These are phyloP conservation scores for Aspergillus flavus DNA, from an alignment of 2,329 filamentous ascomycete species.

Conservation along the genomic window DNA sequence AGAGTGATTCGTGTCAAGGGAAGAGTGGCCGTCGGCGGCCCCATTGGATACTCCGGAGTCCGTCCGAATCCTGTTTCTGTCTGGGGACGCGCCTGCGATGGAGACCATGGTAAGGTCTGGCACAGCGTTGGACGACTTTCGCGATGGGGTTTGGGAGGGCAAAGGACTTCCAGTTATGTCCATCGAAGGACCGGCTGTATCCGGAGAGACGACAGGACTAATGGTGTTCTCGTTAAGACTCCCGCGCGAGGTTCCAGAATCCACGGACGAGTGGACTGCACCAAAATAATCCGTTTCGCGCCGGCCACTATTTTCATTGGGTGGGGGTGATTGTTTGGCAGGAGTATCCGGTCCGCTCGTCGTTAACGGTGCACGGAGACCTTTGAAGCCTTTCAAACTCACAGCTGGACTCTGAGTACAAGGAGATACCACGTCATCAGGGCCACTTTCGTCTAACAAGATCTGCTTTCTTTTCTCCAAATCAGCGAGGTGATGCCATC, in stretches of 20 bases:
- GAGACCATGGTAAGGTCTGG: slow-evolving; percentile 31
- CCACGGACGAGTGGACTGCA: slow-evolving; percentile 22
- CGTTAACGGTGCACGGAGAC: slow-evolving; percentile 14
- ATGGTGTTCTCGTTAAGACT: slow-evolving; percentile 38
- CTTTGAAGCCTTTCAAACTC: slow-evolving; percentile 14
- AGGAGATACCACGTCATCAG: slow-evolving; percentile 33
- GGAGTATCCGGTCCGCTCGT: slow-evolving; percentile 11
- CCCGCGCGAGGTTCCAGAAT: slow-evolving; percentile 13
- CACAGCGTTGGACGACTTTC: slow-evolving; percentile 36
- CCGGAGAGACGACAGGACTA: slow-evolving; percentile 37
- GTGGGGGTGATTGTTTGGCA: slow-evolving; percentile 15
- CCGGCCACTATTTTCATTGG: slow-evolving; percentile 6
- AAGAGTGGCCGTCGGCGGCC: slow-evolving; percentile 9
- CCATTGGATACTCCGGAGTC: slow-evolving; percentile 12
- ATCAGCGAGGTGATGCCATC: slow-evolving; percentile 59
- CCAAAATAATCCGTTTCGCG: slow-evolving; percentile 20
- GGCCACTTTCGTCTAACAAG: slow-evolving; percentile 23
- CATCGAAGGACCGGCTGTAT: slow-evolving; percentile 38
- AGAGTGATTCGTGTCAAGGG: slow-evolving; percentile 16
- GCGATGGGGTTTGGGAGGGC: slow-evolving; percentile 25
- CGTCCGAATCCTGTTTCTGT: slow-evolving; percentile 16
- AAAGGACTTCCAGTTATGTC: slow-evolving; percentile 36
- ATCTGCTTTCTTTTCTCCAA: slow-evolving; percentile 32
- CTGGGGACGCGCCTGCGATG: slow-evolving; percentile 22
- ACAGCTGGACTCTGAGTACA: slow-evolving; percentile 37